Evolutionary conservation across 2,329 filamentous ascomycete genomes (phyloP).

Genomic region (Trichoderma afroharzianum): DNA sequence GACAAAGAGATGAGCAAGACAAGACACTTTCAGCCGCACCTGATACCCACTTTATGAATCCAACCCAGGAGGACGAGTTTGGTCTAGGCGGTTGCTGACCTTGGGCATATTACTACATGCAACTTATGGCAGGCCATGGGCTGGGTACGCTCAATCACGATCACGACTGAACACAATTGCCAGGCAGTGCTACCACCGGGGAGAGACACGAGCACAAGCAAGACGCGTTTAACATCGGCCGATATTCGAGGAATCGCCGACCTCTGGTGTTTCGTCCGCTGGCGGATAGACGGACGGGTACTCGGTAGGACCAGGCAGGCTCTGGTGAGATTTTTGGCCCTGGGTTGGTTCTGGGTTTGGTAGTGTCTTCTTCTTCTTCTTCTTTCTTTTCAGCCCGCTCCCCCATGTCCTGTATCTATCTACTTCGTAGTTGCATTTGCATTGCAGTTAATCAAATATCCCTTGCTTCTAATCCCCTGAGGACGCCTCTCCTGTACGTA

Average conservation of each 20-base stretch:
- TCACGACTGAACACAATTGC: not conserved
- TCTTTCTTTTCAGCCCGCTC: not conserved
- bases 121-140: not conserved
- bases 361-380: not conserved
- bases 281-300: not conserved
- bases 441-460: not conserved
- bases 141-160: not conserved
- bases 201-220: not conserved
- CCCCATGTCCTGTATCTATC: not conserved
- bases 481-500: not conserved
- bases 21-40: slow-evolving; percentile 9
- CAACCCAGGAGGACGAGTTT: not conserved
- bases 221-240: not conserved
- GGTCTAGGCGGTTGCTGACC: not conserved
- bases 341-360: not conserved
- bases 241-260: not conserved
- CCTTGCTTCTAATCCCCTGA: not conserved
- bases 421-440: slow-evolving; percentile 3
- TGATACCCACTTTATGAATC: not conserved
- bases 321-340: not conserved
- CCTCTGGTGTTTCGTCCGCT: not conserved
- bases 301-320: not conserved
- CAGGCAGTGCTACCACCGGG: not conserved
- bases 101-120: not conserved
- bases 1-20: not conserved